These are phyloP conservation scores for Athelia psychrophila DNA, from an alignment of 1,284 basidiomycete species.

Conservation along the genomic window DNA sequence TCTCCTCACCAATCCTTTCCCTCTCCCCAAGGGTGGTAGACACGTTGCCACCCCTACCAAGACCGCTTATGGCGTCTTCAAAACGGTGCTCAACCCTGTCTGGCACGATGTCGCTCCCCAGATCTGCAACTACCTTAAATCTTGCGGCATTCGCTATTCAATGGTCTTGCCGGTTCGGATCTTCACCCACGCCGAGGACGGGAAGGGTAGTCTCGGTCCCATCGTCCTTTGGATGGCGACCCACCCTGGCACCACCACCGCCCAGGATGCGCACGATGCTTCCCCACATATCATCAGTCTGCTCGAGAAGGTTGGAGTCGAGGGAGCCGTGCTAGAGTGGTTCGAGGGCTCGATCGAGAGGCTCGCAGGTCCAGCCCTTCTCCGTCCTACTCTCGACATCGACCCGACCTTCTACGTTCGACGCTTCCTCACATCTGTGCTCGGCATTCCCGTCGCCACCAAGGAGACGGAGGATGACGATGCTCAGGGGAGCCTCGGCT, in stretches of 20 bases:
- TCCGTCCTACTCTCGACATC: constrained; percentile 20
- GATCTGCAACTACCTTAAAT: constrained; percentile 30
- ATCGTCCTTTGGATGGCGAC: constrained; percentile 36
- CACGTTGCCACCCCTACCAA: constrained; percentile 28
- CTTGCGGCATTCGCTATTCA: constrained; percentile 27
- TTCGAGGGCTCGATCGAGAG: constrained; percentile 26
- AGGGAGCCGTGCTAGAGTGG: constrained; percentile 31
- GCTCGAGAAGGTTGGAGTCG: constrained; percentile 24
- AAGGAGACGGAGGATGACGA: constrained; percentile 20
- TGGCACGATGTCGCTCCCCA: constrained; percentile 30
- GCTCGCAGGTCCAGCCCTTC: constrained; percentile 23
- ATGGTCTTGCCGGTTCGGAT: constrained; percentile 31
- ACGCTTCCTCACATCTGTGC: constrained; percentile 23
- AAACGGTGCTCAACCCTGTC: constrained; percentile 24
- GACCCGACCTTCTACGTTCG: constrained; percentile 13
- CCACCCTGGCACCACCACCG: constrained; percentile 31
- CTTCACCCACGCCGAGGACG: constrained; percentile 25
- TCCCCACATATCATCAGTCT: constrained; percentile 33
- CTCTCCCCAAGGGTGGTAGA: constrained; percentile 19
- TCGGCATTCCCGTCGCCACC: constrained; percentile 28
- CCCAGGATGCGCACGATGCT: constrained; percentile 27
- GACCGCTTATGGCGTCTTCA: constrained; percentile 34
- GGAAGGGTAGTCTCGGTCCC: constrained; percentile 26
- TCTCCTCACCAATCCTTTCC: constrained; percentile 29
- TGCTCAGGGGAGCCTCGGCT: constrained; percentile 16